A percentile compares a stretch with the other conserved stretches of the same genome.
phyloP scores from a whole-genome alignment of 495 filamentous ascomycete species.

The Penicillium robsamsonii region DNA sequence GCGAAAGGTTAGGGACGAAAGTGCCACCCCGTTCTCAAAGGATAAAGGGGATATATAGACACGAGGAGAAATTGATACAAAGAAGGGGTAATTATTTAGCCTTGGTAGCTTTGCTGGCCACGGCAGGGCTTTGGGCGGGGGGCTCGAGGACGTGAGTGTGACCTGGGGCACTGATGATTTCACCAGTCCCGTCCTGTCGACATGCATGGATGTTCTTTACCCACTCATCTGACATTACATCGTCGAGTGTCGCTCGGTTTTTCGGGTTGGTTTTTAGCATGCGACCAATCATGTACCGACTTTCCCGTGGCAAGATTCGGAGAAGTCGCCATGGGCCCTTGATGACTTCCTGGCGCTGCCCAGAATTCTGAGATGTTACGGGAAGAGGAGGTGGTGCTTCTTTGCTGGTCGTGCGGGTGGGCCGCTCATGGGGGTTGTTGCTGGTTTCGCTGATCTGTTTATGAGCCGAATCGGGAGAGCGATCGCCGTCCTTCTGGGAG shows the following conservation, averaged over 20 bases:
- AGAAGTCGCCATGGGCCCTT: conserved; percentile 92
- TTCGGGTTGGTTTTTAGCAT: conserved; percentile 92
- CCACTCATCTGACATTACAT: conserved; percentile 90
- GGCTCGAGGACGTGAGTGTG: conserved; percentile 66
- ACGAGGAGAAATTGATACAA: conserved; percentile 22
- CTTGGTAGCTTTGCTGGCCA: conserved; percentile 44
- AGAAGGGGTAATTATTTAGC: conserved; percentile 29
- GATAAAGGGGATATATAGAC: conserved; percentile 21
- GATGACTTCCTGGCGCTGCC: conserved; percentile 68
- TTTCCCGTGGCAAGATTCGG: conserved; percentile 88
- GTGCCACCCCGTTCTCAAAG: not conserved
- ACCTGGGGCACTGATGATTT: conserved; percentile 49
- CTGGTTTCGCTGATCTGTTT: conserved; percentile 30
- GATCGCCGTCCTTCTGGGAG: conserved; percentile 15
- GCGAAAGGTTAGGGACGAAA: conserved; percentile 3
- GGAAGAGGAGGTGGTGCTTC: conserved; percentile 43
- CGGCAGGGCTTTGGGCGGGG: conserved; percentile 43
- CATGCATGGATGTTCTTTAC: conserved; percentile 67
- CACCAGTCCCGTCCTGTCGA: conserved; percentile 57
- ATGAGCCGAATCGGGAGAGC: conserved; percentile 23
- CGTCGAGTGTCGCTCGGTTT: conserved; percentile 75
- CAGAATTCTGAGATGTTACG: conserved; percentile 23
- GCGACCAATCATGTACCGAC: conserved; percentile 78
- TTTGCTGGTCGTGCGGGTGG: conserved; percentile 49
- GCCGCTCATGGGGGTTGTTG: conserved; percentile 22